These are phyloP conservation scores for Elongisporangium prolatum DNA, from an alignment of 352 stramenopile species.

Conservation along the genomic window DNA sequence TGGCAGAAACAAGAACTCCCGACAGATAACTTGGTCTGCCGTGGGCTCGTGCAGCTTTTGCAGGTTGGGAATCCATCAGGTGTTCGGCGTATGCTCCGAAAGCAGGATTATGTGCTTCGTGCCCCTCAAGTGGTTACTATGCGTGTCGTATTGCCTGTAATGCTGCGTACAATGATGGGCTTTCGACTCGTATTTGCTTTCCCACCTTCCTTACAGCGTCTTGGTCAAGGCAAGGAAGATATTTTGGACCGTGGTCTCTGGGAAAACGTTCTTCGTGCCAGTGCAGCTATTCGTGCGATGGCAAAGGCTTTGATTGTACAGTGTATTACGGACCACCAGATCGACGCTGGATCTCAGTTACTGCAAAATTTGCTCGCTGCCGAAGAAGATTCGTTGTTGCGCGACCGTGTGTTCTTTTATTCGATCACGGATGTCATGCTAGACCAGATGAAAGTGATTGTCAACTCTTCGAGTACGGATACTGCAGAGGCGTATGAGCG, in stretches of 20 bases:
- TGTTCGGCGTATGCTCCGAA: conserved; percentile 80
- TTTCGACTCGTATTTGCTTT: conserved; percentile 48
- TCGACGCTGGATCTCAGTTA: conserved; percentile 43
- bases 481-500: conserved; percentile 23
- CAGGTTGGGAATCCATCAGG: conserved; percentile 78
- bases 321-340: conserved; percentile 56
- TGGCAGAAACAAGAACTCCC: conserved; percentile 65
- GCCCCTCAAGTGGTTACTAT: conserved; percentile 77
- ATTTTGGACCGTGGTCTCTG: conserved; percentile 43
- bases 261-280: conserved; percentile 67
- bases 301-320: conserved; percentile 66
- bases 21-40: conserved; percentile 77
- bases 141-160: conserved; percentile 67
- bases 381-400: conserved; percentile 61
- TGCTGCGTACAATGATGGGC: conserved; percentile 54
- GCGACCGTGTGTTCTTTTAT: conserved; percentile 73
- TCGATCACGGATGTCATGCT: conserved; percentile 56
- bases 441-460: conserved; percentile 33
- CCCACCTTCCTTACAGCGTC: conserved; percentile 24
- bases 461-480: background rate
- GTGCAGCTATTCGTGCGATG: conserved; percentile 64
- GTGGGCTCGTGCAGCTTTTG: conserved; percentile 78
- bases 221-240: conserved; percentile 45
- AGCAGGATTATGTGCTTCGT: conserved; percentile 77
- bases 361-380: conserved; percentile 52